Base-by-base conservation (phyloP, 2,329 filamentous ascomycete species). In the Aureobasidium sp. region DNA sequence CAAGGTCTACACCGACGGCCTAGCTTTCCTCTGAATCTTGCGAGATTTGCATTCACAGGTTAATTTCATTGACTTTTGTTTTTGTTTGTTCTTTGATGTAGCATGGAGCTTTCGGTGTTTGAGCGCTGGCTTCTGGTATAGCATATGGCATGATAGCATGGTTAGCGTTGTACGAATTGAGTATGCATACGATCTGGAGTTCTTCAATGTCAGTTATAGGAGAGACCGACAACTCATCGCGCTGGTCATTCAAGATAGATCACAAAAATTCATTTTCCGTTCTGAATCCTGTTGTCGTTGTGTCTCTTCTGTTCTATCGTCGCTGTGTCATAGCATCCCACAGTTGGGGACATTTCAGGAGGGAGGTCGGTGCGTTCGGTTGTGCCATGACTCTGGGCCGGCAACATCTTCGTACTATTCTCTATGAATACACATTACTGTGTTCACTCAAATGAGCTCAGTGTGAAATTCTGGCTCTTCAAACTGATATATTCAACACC, bases 31-130 rank as follows among this genome's bases (percentile, higher is more conserved):
- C 67, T 78, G 22, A 72, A 74, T 64, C 69, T 78, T 31, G 70
- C 70, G 54, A 68, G 71, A 44, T 79, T 77, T 66, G 73, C 72
- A 31, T 74, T 73, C 64, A 67, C 67, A 22, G 70, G 64, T 9
- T 64, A 50, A 63, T 35, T 17, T 24, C 19, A n/a, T 29, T 31
- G 45, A 31, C 29, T 29, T 29, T 22, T 24, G 19, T 50, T 29
- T 35, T 50, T 22, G 7, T 35, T 35, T 37, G 24, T n/a, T 45
- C 29, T 45, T 45, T 17, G 12, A 24, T 24, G 8, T 33, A 42
- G 52, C 52, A 17, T 31, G 35, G 33, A 40, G 35, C 31, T 37
- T 42, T 40, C 8, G 22, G 50, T 22, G 35, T 27, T 42, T 31
- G n/a, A 33, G 33, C 49, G 33, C 14, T 33, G 29, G 29, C 27